phyloP scores from a whole-genome alignment of 1,284 basidiomycete species.

The Rhodotorula sp. region DNA sequence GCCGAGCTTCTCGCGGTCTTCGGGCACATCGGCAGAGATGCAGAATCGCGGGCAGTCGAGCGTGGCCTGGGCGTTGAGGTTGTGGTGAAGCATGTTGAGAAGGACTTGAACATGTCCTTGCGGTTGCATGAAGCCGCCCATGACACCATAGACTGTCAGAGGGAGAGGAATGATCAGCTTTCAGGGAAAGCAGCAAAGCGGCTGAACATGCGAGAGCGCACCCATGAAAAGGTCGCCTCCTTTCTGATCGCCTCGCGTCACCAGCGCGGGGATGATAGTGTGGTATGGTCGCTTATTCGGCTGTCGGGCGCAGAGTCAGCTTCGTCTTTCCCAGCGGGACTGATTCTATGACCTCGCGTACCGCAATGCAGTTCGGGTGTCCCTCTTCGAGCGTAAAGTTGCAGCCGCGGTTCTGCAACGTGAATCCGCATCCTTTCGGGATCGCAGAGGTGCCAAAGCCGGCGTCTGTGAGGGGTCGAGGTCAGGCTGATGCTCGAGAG shows the following conservation, averaged over 20 bases:
- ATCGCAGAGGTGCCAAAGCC: slow-evolving; percentile 64
- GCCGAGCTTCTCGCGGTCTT: slow-evolving; percentile 53
- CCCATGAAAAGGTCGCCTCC: slow-evolving; percentile 73
- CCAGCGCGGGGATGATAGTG: slow-evolving; percentile 71
- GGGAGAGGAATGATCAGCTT: not conserved
- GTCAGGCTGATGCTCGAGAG: not conserved
- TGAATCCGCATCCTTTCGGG: slow-evolving; percentile 90
- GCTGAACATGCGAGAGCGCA: not conserved
- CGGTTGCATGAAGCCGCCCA: slow-evolving; percentile 82
- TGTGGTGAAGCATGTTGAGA: slow-evolving; percentile 77
- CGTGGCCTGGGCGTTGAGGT: slow-evolving; percentile 76
- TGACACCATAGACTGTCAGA: slow-evolving; percentile 24
- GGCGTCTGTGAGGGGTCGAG: slow-evolving; percentile 37
- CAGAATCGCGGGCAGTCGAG: slow-evolving; percentile 95
- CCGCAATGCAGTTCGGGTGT: slow-evolving; percentile 75
- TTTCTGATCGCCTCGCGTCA: slow-evolving; percentile 58
- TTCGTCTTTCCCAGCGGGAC: too few species aligned
- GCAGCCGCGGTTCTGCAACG: slow-evolving; percentile 86
- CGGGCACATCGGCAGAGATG: slow-evolving; percentile 55
- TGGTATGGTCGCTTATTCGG: slow-evolving; percentile 38
- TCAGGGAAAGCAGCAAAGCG: slow-evolving; percentile 52
- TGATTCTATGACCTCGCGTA: slow-evolving; percentile 44
- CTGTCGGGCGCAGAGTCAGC: not conserved
- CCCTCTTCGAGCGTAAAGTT: slow-evolving; percentile 75
- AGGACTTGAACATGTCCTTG: slow-evolving; percentile 92